phyloP scores from a whole-genome alignment of 1,284 basidiomycete genomes.

The Cryptococcus sp. region DNA sequence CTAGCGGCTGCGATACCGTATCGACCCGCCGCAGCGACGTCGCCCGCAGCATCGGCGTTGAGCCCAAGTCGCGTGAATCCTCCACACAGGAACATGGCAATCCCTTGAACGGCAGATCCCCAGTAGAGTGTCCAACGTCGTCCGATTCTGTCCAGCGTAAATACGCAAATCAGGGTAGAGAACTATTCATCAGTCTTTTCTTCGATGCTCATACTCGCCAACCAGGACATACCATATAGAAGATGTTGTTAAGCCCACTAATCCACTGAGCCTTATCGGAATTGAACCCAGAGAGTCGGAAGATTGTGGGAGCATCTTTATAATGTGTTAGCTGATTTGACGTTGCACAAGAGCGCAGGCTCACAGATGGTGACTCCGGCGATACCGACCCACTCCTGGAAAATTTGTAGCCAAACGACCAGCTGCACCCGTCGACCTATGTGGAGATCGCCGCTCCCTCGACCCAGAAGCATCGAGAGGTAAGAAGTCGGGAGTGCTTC shows the following conservation, averaged over 20 bases:
- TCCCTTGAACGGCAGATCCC: conserved; percentile 25
- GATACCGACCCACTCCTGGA: conserved; percentile 38
- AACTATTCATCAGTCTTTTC: conserved; percentile 13
- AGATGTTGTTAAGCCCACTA: conserved; percentile 33
- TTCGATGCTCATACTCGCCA: background rate
- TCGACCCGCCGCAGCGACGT: conserved; percentile 9
- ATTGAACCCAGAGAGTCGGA: conserved; percentile 33
- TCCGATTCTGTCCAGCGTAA: conserved; percentile 40
- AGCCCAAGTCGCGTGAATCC: conserved; percentile 22
- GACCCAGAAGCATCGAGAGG: conserved; percentile 23
- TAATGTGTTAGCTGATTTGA: background rate
- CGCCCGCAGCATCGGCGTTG: conserved; percentile 11
- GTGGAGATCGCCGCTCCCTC: conserved; percentile 1
- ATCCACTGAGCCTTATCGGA: conserved; percentile 35
- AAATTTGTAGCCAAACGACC: conserved; percentile 36
- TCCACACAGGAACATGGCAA: conserved; percentile 26
- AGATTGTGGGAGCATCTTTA: conserved; percentile 15
- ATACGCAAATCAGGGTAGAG: conserved; percentile 29
- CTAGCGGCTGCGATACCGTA: conserved; percentile 19
- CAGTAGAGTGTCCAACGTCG: conserved; percentile 25
- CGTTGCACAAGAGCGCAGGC: background rate
- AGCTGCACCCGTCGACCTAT: conserved; percentile 10
- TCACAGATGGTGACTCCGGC: conserved; percentile 29
- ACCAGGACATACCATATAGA: conserved; percentile 2
- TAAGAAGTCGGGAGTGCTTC: conserved; percentile 15